A percentile compares a stretch with the other conserved stretches of the same genome.
Evolutionary conservation across 805 yeast genomes (phyloP).

Genomic region (Grigorovia jiainica): DNA sequence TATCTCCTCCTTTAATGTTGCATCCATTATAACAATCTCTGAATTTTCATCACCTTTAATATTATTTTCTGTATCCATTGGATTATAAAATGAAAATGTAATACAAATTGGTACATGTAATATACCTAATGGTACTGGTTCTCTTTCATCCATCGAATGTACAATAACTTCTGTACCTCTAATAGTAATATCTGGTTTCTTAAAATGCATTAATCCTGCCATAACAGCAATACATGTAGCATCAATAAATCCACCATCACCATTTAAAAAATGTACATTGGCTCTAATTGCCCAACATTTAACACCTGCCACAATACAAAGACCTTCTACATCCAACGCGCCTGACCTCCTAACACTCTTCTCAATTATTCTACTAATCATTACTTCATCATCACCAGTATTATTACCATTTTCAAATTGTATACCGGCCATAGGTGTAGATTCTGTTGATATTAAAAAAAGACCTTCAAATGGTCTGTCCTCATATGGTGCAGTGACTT

Average conservation of each 20-base stretch:
- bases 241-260: constrained; percentile 90
- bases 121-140: constrained; percentile 77
- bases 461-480: constrained; percentile 92
- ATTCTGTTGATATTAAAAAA: constrained; percentile 75
- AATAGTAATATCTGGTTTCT: constrained; percentile 74
- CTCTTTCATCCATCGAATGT: constrained; percentile 67
- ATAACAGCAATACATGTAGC: constrained; percentile 85
- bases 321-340: constrained; percentile 81
- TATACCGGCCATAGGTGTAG: constrained; percentile 84
- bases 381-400: constrained; percentile 69
- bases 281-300: constrained; percentile 89
- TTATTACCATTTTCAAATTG: constrained; percentile 63
- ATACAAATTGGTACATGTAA: constrained; percentile 86
- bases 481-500: constrained; percentile 69
- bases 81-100: constrained; percentile 78
- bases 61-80: constrained; percentile 53
- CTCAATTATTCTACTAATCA: constrained; percentile 76
- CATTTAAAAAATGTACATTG: constrained; percentile 79
- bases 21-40: constrained; percentile 64
- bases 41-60: constrained; percentile 54
- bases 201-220: constrained; percentile 74
- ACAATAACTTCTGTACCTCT: constrained; percentile 55
- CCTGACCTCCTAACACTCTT: constrained; percentile 86
- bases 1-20: constrained; percentile 66
- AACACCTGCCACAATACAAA: constrained; percentile 84